A percentile compares a stretch with the other conserved stretches of the same genome.
These are phyloP conservation scores for Filobasidium wieringae DNA, from an alignment of 768 basidiomycete species.

Conservation along the genomic window DNA sequence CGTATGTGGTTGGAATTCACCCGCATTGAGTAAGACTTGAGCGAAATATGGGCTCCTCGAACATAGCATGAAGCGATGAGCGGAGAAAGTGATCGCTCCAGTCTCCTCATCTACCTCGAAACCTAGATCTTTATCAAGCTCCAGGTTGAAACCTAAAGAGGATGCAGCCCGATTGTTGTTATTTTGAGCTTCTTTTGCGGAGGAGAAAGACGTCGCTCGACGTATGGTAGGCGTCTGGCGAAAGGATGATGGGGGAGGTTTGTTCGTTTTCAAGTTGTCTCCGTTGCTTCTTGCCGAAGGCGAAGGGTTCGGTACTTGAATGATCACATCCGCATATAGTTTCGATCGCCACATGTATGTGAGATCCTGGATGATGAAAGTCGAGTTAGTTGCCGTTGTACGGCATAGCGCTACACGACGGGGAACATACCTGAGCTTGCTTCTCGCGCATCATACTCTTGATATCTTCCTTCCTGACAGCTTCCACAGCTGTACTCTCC, in stretches of 20 bases:
- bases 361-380: constrained; percentile 47
- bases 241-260: constrained; percentile 49
- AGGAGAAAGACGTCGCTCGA: constrained; percentile 5
- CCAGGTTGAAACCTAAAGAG: constrained; percentile 31
- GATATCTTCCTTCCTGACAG: constrained; percentile 36
- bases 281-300: not conserved
- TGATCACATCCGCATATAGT: constrained; percentile 65
- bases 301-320: constrained; percentile 56
- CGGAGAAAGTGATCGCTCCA: constrained; percentile 72
- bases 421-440: constrained; percentile 61
- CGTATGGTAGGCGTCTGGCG: constrained; percentile 18
- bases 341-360: constrained; percentile 95
- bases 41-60: constrained; percentile 83
- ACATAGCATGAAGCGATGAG: constrained; percentile 84
- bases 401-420: not conserved
- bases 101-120: constrained; percentile 10
- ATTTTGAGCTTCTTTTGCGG: not conserved
- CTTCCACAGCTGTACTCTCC: constrained; percentile 19
- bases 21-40: constrained; percentile 56
- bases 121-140: constrained; percentile 48
- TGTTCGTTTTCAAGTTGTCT: not conserved
- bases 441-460: constrained; percentile 36
- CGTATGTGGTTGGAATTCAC: constrained; percentile 42
- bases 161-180: constrained; percentile 18
- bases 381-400: not conserved